A percentile compares a stretch with the other conserved stretches of the same genome.
Conservation (phyloP, 805 yeast species). For the Monosporozyma servazzii region DNA sequence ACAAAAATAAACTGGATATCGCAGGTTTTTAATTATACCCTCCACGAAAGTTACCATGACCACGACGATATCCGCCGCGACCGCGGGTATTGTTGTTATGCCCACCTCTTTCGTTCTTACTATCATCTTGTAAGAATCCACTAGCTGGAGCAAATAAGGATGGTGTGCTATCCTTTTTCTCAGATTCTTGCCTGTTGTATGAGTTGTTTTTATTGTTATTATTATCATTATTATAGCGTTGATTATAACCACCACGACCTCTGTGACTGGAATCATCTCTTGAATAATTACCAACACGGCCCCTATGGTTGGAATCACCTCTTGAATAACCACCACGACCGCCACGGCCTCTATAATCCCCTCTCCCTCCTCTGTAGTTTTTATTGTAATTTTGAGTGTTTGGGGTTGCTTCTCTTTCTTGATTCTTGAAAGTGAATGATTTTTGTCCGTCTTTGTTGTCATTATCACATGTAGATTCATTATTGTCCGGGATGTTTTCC, state of each 20-base stretch:
- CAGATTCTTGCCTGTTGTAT: background rate
- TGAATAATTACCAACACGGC: constrained; percentile 6
- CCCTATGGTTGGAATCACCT: constrained; percentile 3
- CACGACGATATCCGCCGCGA: constrained; percentile 14
- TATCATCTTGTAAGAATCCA: constrained; percentile 19
- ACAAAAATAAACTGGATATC: background rate
- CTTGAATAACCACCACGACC: constrained; percentile 5
- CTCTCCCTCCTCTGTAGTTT: constrained; percentile 1
- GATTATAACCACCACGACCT: constrained; percentile 8
- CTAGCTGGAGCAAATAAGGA: constrained; percentile 29
- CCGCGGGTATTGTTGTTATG: constrained; percentile 6
- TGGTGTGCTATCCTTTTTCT: constrained; percentile 11
- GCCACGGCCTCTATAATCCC: constrained; percentile 3
- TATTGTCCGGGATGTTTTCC: background rate
- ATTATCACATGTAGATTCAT: background rate
- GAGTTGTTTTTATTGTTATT: constrained; percentile 2
- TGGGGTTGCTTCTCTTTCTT: background rate
- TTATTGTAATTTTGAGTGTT: background rate
- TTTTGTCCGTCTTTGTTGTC: background rate
- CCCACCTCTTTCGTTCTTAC: constrained; percentile 14
- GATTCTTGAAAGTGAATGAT: constrained; percentile 13
- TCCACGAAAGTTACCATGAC: constrained; percentile 13
- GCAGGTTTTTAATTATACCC: constrained; percentile 6
- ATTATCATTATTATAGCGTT: constrained; percentile 1
- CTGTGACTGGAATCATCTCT: constrained; percentile 3